phyloP scores from a whole-genome alignment of 2,329 filamentous ascomycete species.

The Fusarium equiseti region DNA sequence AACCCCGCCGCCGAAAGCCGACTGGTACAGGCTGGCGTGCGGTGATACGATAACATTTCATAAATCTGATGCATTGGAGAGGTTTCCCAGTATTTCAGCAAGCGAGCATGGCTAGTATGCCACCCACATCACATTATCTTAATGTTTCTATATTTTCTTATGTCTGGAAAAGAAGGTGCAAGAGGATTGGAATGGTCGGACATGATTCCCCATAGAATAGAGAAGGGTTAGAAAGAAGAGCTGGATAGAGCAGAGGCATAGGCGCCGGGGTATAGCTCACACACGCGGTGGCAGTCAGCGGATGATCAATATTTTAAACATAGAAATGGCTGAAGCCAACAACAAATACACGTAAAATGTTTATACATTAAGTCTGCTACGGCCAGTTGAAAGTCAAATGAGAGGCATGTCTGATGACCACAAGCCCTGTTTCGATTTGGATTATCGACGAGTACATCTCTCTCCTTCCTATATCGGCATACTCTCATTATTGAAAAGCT shows the following conservation, averaged over 20 bases:
- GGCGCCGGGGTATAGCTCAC: not conserved
- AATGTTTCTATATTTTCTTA: conserved; percentile 24
- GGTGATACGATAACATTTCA: conserved; percentile 20
- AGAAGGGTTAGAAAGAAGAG: not conserved
- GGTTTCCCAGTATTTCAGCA: conserved; percentile 12
- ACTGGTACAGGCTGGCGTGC: conserved; percentile 35
- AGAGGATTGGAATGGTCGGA: not conserved
- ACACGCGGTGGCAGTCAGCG: not conserved
- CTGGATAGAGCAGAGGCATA: not conserved
- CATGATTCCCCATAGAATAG: conserved; percentile 15
- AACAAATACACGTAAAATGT: not conserved
- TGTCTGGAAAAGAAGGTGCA: conserved; percentile 12
- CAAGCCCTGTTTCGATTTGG: not conserved
- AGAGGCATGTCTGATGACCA: not conserved
- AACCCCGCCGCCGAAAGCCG: conserved; percentile 56
- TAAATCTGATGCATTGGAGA: not conserved
- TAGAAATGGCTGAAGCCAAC: not conserved
- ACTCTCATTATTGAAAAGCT: not conserved
- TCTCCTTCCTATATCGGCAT: not conserved
- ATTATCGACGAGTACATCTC: not conserved
- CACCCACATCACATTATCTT: conserved; percentile 15
- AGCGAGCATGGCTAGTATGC: conserved; percentile 14
- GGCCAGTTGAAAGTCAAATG: not conserved
- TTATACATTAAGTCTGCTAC: not conserved
- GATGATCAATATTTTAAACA: not conserved